Evolutionary conservation across 164 flowering plant genomes (phyloP).

Genomic region (Brasenia schreberi): DNA sequence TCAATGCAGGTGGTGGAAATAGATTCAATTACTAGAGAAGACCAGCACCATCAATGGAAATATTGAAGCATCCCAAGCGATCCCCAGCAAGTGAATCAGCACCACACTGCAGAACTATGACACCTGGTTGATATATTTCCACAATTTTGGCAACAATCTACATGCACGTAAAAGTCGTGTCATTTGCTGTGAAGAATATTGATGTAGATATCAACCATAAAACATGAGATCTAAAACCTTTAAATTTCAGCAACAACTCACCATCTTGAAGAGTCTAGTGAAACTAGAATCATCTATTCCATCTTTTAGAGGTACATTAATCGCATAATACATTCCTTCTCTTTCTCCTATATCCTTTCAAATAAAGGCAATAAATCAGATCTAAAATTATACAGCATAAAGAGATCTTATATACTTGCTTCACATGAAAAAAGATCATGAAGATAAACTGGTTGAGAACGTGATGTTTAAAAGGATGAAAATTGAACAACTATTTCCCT

Average conservation of each 20-base stretch:
- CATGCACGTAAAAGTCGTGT: background rate
- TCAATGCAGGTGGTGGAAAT: background rate
- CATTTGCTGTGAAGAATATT: no score
- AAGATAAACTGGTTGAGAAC: background rate
- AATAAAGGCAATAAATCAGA: conserved; percentile 2
- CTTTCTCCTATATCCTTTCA: conserved; percentile 89
- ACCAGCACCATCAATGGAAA: conserved; percentile 92
- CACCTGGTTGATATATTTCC: conserved; percentile 85
- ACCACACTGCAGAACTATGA: conserved; percentile 93
- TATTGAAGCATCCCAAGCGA: conserved; percentile 96
- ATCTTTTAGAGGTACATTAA: conserved; percentile 93
- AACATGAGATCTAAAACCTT: no score
- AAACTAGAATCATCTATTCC: conserved; percentile 93
- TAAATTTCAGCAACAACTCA: conserved; percentile 22
- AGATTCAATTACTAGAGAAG: conserved; percentile 23
- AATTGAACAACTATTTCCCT: no score
- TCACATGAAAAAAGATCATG: background rate
- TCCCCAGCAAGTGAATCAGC: conserved; percentile 99
- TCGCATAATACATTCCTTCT: conserved; percentile 93
- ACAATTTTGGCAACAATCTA: conserved; percentile 93
- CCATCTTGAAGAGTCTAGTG: conserved; percentile 78
- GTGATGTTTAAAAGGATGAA: background rate
- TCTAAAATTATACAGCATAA: background rate
- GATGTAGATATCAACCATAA: no score
- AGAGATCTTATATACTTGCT: background rate